phyloP scores from a whole-genome alignment of 75 land plant species.

The Selaginella tamariscina region DNA sequence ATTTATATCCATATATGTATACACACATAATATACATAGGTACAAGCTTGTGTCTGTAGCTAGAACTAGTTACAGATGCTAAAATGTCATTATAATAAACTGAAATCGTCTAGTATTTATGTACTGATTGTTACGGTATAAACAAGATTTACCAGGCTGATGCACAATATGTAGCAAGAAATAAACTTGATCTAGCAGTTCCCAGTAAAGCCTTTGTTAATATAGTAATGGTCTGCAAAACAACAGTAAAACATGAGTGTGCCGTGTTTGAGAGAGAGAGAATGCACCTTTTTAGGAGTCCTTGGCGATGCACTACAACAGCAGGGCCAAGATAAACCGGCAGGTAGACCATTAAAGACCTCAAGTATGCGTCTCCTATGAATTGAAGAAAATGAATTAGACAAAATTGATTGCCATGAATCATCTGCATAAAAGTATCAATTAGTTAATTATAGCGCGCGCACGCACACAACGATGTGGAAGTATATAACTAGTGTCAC shows the following conservation, averaged over 20 bases:
- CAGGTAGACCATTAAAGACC: conserved; percentile 84
- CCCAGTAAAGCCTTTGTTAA: conserved; percentile 53
- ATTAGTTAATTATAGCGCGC: background rate
- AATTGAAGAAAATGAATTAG: conserved; percentile 51
- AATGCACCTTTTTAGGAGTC: conserved; percentile 51
- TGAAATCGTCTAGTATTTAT: too few species aligned
- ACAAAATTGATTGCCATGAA: conserved; percentile 81
- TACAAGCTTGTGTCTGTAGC: too few species aligned
- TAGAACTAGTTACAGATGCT: too few species aligned
- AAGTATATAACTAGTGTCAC: too few species aligned
- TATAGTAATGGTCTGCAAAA: conserved; percentile 57
- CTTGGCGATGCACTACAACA: conserved; percentile 84
- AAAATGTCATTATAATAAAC: too few species aligned
- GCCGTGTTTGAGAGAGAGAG: background rate
- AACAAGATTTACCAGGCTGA: conserved; percentile 91
- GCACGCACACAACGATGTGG: too few species aligned
- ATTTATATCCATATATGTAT: too few species aligned
- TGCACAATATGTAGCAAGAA: conserved; percentile 65
- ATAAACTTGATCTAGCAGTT: conserved; percentile 82
- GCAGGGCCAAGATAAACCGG: conserved; percentile 93
- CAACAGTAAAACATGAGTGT: background rate
- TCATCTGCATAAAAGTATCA: conserved; percentile 42
- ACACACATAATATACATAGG: too few species aligned
- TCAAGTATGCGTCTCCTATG: conserved; percentile 54
- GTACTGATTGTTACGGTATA: too few species aligned